Evolutionary conservation across 108 stramenopile species (phyloP).

Genomic region (Aureococcus anophagefferens): DNA sequence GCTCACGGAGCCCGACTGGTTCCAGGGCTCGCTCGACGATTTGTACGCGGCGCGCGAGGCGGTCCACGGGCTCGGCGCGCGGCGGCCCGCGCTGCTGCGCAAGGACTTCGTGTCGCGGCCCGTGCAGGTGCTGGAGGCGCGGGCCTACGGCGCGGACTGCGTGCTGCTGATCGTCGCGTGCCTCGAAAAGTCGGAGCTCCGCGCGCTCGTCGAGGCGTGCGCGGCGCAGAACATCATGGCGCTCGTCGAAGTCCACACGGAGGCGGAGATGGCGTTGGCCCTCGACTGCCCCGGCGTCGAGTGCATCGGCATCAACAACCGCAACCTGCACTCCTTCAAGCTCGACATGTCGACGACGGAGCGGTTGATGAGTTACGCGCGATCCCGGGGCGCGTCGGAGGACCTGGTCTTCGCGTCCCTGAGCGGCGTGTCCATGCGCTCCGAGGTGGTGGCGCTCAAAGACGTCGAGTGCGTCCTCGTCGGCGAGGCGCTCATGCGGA

Average conservation of each 20-base stretch:
- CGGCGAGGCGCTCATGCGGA: slow-evolving; percentile 94
- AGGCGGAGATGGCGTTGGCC: slow-evolving; percentile 77
- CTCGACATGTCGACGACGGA: slow-evolving; percentile 82
- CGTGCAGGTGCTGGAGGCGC: slow-evolving; percentile 87
- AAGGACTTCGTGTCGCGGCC: slow-evolving; percentile 84
- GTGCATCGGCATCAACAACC: slow-evolving; percentile 96
- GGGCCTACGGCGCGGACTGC: slow-evolving; percentile 84
- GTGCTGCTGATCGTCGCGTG: slow-evolving; percentile 88
- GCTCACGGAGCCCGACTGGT: slow-evolving; percentile 89
- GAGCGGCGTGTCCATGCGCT: slow-evolving; percentile 72
- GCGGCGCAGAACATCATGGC: slow-evolving; percentile 80
- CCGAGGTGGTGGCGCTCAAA: slow-evolving; percentile 52
- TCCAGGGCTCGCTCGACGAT: slow-evolving; percentile 77
- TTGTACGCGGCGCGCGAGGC: slow-evolving; percentile 46
- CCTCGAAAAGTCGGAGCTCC: slow-evolving; percentile 53
- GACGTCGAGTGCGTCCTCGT: slow-evolving; percentile 86
- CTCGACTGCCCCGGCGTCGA: slow-evolving; percentile 62
- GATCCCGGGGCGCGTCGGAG: slow-evolving; percentile 38
- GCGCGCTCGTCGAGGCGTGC: slow-evolving; percentile 59
- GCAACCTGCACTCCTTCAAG: slow-evolving; percentile 92
- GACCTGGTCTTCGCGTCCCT: slow-evolving; percentile 58
- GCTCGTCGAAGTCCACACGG: slow-evolving; percentile 86
- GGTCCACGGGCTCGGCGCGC: slow-evolving; percentile 28
- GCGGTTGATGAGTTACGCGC: slow-evolving; percentile 46
- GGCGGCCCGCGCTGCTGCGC: slow-evolving; percentile 73